Conservation (phyloP, 208 protist species). For the Acanthamoeba sp. region DNA sequence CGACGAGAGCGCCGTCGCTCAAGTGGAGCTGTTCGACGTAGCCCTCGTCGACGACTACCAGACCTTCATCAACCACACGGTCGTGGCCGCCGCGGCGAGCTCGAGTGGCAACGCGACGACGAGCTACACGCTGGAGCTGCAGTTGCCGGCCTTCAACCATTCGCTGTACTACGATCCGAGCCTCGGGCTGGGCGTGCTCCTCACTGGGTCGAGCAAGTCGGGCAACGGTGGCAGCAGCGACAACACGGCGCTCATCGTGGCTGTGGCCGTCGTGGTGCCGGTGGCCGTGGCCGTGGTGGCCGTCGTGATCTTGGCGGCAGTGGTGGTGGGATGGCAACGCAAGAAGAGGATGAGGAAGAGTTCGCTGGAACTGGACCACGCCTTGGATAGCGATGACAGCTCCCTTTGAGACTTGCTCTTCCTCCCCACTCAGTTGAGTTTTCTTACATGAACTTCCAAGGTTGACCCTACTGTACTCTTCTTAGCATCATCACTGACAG, state of each 20-base stretch:
- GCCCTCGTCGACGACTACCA: neutral
- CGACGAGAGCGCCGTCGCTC: neutral
- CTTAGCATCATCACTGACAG: too few relatives aligned
- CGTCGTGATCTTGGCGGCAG: too few relatives aligned
- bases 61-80: neutral
- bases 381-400: too few relatives aligned
- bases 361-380: too few relatives aligned
- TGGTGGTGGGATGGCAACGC: too few relatives aligned
- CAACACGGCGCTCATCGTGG: neutral
- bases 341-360: too few relatives aligned
- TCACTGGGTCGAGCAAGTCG: neutral
- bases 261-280: too few relatives aligned
- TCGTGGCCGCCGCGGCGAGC: neutral
- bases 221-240: neutral
- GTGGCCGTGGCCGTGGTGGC: too few relatives aligned
- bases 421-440: too few relatives aligned
- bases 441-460: too few relatives aligned
- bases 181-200: neutral
- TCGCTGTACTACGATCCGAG: neutral
- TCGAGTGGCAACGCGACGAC: neutral
- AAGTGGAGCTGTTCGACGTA: neutral
- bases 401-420: too few relatives aligned
- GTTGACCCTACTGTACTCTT: too few relatives aligned
- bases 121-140: neutral
- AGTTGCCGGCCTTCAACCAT: neutral